Evolutionary conservation across 2,329 filamentous ascomycete species (phyloP).

Genomic region (Diaporthe ampelina): DNA sequence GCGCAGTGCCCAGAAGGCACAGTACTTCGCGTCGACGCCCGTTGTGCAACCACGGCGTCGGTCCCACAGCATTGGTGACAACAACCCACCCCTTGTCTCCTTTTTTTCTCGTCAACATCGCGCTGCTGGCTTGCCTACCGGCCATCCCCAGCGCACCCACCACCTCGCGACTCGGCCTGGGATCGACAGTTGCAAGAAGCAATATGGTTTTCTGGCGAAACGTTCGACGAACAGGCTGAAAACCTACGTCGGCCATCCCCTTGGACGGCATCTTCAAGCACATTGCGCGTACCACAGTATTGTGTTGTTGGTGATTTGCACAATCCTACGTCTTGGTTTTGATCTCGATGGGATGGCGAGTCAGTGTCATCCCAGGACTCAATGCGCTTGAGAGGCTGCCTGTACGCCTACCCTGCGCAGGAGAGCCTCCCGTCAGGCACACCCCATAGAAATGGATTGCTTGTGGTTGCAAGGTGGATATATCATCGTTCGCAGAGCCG

Average conservation of each 20-base stretch:
- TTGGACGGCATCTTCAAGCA: not conserved
- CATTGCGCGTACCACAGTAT: not conserved
- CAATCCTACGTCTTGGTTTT: not conserved
- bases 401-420: not conserved
- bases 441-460: not conserved
- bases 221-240: slow-evolving; percentile 16
- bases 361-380: slow-evolving; percentile 7
- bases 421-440: not conserved
- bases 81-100: slow-evolving; percentile 11
- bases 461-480: not conserved
- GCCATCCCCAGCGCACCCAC: slow-evolving; percentile 14
- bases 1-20: slow-evolving; percentile 14
- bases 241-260: slow-evolving; percentile 10
- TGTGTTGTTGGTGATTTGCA: slow-evolving; percentile 5
- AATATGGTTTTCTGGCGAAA: slow-evolving; percentile 26
- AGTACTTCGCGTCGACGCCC: slow-evolving; percentile 22
- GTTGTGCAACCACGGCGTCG: slow-evolving; percentile 27
- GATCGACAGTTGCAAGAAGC: slow-evolving; percentile 10
- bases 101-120: slow-evolving; percentile 1
- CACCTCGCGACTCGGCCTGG: slow-evolving; percentile 12
- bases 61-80: slow-evolving; percentile 24
- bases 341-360: slow-evolving; percentile 2
- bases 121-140: slow-evolving; percentile 1
- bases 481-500: not conserved
- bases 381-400: slow-evolving; percentile 15